Evolutionary conservation across 345 rosid species (phyloP).

Genomic region (Syzygium jambos): DNA sequence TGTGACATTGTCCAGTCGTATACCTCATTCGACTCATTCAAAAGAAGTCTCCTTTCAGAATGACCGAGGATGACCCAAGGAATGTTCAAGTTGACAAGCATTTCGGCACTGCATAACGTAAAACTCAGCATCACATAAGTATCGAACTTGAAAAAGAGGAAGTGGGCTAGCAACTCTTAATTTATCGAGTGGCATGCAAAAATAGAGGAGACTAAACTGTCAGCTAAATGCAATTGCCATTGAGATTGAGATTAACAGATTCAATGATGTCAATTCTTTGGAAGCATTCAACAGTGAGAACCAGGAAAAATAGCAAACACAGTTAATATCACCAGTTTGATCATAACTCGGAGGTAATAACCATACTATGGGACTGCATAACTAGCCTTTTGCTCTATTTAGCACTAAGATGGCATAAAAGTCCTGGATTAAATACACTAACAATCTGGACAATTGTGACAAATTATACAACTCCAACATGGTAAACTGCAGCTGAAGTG

Average conservation of each 20-base stretch:
- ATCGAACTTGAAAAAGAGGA: not conserved
- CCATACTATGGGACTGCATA: not conserved
- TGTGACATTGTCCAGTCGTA: not conserved
- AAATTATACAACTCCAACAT: not conserved
- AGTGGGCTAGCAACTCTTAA: not conserved
- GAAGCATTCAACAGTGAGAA: not conserved
- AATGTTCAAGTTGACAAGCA: conserved; percentile 49
- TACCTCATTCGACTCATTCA: conserved; percentile 52
- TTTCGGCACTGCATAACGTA: conserved; percentile 38
- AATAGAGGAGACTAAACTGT: not conserved
- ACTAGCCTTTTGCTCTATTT: not conserved
- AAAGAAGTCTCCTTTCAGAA: conserved; percentile 55
- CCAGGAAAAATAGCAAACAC: not conserved
- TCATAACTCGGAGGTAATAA: not conserved
- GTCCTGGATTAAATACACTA: not conserved
- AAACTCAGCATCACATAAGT: not conserved
- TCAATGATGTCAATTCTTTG: not conserved
- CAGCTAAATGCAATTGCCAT: not conserved
- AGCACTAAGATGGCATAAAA: not conserved
- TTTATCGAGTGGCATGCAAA: not conserved
- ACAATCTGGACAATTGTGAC: not conserved
- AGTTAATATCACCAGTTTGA: not conserved
- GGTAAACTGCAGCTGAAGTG: not conserved
- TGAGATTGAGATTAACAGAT: not conserved
- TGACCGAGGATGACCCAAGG: conserved; percentile 72